These are phyloP conservation scores for Aureobasidium musti DNA, from an alignment of 2,329 filamentous ascomycete genomes.

Conservation along the genomic window DNA sequence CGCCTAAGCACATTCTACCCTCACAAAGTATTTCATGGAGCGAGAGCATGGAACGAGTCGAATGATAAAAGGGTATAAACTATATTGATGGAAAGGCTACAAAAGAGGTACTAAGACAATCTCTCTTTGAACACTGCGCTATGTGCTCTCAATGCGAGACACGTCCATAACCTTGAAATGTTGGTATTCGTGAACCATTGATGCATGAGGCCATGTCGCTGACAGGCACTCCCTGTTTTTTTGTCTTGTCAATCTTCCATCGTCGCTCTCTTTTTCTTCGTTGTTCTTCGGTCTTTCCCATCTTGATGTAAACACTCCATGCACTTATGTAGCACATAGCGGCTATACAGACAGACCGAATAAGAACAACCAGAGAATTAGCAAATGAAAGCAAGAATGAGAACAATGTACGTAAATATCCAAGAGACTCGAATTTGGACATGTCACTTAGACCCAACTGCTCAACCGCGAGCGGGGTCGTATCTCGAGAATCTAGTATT, in stretches of 20 bases:
- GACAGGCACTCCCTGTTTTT: not conserved
- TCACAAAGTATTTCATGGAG: not conserved
- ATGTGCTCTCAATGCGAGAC: not conserved
- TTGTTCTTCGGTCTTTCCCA: not conserved
- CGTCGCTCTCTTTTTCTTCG: not conserved
- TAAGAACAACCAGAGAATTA: not conserved
- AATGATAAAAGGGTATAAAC: constrained; percentile 7
- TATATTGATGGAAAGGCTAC: constrained; percentile 8
- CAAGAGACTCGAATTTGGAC: not conserved
- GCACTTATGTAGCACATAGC: not conserved
- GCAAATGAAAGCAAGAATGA: not conserved
- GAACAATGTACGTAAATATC: constrained; percentile 18
- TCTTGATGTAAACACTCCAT: not conserved
- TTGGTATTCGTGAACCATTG: constrained; percentile 3
- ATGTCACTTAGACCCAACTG: not conserved
- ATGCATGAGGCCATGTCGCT: not conserved
- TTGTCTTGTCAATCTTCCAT: not conserved
- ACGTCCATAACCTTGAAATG: not conserved
- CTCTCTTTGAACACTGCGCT: constrained; percentile 11
- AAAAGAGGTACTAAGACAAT: constrained; percentile 9
- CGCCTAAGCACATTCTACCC: no score
- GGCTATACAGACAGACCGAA: not conserved
- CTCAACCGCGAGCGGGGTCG: constrained; percentile 12
- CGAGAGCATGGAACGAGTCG: not conserved
- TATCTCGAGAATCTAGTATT: constrained; percentile 15